Percentiles rank a stretch among this genome's conserved stretches.
These are phyloP conservation scores for Yamadazyma jaroonii DNA, from an alignment of 1,139 yeast species.

Conservation along the genomic window DNA sequence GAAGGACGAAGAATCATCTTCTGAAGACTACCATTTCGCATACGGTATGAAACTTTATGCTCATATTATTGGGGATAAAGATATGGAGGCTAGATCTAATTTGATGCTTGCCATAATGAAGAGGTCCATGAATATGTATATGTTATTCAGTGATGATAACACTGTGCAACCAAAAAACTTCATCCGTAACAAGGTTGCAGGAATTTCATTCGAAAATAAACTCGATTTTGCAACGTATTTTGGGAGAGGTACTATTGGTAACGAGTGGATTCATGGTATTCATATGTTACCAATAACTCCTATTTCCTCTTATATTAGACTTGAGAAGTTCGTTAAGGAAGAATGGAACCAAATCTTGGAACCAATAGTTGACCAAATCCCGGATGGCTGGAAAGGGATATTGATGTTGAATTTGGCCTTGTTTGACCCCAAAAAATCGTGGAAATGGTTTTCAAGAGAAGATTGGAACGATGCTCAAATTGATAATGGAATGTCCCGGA, in stretches of 20 bases:
- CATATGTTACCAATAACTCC: conserved; percentile 50
- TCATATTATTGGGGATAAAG: conserved; percentile 27
- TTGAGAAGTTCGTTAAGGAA: conserved; percentile 34
- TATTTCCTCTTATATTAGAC: conserved; percentile 37
- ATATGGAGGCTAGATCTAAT: conserved; percentile 39
- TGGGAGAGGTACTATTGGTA: conserved; percentile 41
- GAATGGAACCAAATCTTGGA: conserved; percentile 42
- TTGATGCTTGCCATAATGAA: conserved; percentile 43
- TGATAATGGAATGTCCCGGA: conserved; percentile 45
- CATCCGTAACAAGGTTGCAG: conserved; percentile 42
- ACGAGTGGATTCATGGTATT: conserved; percentile 49
- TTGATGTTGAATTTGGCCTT: conserved; percentile 40
- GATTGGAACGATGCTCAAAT: conserved; percentile 38
- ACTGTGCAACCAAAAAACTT: conserved; percentile 35
- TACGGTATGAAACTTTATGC: conserved; percentile 44
- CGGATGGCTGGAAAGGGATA: conserved; percentile 48
- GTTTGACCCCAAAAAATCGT: conserved; percentile 33
- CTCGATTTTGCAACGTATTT: conserved; percentile 45
- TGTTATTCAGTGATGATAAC: conserved; percentile 40
- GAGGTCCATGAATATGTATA: conserved; percentile 42
- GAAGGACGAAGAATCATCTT: conserved; percentile 45
- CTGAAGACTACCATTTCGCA: conserved; percentile 46
- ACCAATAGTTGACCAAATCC: conserved; percentile 30
- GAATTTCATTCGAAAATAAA: conserved; percentile 46
- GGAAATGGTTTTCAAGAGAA: conserved; percentile 39